phyloP scores from a whole-genome alignment of 257 asterid genomes.

The Jacaranda copaia region DNA sequence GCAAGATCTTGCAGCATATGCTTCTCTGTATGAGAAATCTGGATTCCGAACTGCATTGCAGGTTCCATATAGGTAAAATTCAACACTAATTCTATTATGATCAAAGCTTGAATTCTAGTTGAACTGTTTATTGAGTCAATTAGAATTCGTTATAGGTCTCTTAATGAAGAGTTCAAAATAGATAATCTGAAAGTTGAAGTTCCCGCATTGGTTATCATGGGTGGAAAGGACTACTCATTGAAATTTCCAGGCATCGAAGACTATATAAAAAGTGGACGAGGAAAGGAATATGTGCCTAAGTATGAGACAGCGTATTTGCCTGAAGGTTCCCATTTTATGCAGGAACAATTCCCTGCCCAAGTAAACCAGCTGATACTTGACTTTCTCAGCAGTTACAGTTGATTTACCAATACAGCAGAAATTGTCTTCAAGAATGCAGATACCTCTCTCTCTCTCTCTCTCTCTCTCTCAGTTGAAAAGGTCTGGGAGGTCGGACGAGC shows the following conservation, averaged over 20 bases:
- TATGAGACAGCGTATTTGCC: conserved; percentile 48
- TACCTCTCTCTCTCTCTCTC: background rate
- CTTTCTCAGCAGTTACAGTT: conserved; percentile 48
- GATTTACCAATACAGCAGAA: conserved; percentile 23
- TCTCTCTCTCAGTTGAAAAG: too few relatives aligned
- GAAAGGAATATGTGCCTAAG: conserved; percentile 47
- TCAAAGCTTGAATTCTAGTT: background rate
- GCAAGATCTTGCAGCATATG: conserved; percentile 63
- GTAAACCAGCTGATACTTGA: conserved; percentile 58
- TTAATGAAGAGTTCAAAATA: conserved; percentile 45
- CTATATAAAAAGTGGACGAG: conserved; percentile 48
- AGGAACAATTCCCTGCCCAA: conserved; percentile 66
- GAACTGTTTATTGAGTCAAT: background rate
- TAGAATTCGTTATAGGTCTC: conserved; percentile 41
- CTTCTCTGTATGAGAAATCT: conserved; percentile 65
- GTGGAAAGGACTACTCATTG: conserved; percentile 62
- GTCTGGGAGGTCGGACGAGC: too few relatives aligned
- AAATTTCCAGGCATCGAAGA: conserved; percentile 64
- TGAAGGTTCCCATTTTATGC: conserved; percentile 77
- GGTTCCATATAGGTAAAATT: conserved; percentile 69
- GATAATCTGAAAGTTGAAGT: conserved; percentile 41
- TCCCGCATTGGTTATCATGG: conserved; percentile 64
- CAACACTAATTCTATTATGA: background rate
- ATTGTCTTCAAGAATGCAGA: background rate
- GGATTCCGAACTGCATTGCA: conserved; percentile 69